These are phyloP conservation scores for Soucietia sequanensis DNA, from an alignment of 805 yeast species.

Conservation along the genomic window DNA sequence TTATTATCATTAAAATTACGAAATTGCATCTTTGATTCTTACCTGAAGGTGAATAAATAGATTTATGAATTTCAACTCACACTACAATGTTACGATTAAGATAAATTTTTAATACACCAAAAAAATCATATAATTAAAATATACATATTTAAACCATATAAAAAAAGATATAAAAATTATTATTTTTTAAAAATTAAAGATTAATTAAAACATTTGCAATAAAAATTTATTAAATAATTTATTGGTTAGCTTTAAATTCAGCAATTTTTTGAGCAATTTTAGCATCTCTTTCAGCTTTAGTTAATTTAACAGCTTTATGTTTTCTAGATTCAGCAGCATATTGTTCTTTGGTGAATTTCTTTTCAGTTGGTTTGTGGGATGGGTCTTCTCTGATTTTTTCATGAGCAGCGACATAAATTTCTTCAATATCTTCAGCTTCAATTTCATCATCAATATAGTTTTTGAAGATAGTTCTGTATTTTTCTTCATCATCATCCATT, in stretches of 20 bases:
- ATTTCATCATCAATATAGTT: constrained; percentile 95
- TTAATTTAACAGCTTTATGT: constrained; percentile 83
- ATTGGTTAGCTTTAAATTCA: constrained; percentile 66
- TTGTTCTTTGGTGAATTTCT: constrained; percentile 95
- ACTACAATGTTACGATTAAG: too few relatives aligned
- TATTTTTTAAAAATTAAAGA: too few relatives aligned
- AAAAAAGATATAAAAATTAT: too few relatives aligned
- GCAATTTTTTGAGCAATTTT: constrained; percentile 92
- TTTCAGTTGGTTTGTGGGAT: constrained; percentile 79
- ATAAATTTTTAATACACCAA: too few relatives aligned
- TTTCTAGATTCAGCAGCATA: constrained; percentile 96
- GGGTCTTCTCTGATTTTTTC: constrained; percentile 97
- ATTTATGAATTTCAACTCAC: too few relatives aligned
- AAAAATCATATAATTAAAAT: too few relatives aligned
- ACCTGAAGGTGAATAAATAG: too few relatives aligned
- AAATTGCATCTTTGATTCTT: too few relatives aligned
- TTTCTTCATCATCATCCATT: constrained; percentile 99
- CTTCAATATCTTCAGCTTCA: constrained; percentile 96
- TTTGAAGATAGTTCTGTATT: constrained; percentile 94
- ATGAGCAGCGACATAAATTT: constrained; percentile 91
- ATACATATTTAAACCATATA: too few relatives aligned
- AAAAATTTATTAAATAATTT: too few relatives aligned
- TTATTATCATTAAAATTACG: too few relatives aligned
- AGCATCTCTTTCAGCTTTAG: constrained; percentile 88
- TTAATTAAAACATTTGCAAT: too few relatives aligned